A percentile compares a stretch with the other conserved stretches of the same genome.
phyloP scores from a whole-genome alignment of 495 filamentous ascomycete species.

The Annulohypoxylon bovei region DNA sequence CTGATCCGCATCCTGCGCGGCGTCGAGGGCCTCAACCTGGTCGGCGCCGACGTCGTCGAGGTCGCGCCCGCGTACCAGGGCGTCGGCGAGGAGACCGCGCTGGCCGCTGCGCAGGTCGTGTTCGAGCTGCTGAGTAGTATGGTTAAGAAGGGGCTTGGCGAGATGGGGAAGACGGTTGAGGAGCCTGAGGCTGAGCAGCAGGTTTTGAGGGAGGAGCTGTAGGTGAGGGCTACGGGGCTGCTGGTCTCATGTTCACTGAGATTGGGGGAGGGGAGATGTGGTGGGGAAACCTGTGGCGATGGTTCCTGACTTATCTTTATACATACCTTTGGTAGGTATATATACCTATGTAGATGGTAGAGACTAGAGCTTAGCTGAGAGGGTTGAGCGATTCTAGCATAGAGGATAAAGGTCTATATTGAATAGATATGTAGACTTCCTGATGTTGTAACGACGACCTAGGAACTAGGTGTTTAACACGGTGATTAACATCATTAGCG shows the following conservation, averaged over 20 bases:
- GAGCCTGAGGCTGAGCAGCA: not conserved
- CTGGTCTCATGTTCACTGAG: not conserved
- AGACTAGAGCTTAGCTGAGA: not conserved
- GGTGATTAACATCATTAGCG: not conserved
- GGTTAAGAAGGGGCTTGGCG: conserved; percentile 66
- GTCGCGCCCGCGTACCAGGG: conserved; percentile 89
- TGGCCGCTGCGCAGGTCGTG: conserved; percentile 83
- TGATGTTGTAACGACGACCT: not conserved
- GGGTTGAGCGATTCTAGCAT: not conserved
- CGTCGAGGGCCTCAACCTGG: conserved; percentile 73
- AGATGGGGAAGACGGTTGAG: conserved; percentile 50
- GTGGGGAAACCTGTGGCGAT: not conserved
- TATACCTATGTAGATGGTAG: no score
- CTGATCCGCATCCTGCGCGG: conserved; percentile 75
- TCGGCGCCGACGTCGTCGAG: conserved; percentile 85
- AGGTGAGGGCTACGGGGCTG: not conserved
- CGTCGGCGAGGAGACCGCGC: conserved; percentile 81
- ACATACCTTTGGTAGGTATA: not conserved
- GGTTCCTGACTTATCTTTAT: not conserved
- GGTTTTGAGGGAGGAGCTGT: conserved; percentile 50
- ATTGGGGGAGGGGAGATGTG: no score
- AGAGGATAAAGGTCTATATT: not conserved
- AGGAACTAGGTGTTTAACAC: not conserved
- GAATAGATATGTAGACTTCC: not conserved
- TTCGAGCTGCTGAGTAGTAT: conserved; percentile 85